Base-by-base conservation (phyloP, 768 basidiomycete genomes). In the Butyriboletus loyo region DNA sequence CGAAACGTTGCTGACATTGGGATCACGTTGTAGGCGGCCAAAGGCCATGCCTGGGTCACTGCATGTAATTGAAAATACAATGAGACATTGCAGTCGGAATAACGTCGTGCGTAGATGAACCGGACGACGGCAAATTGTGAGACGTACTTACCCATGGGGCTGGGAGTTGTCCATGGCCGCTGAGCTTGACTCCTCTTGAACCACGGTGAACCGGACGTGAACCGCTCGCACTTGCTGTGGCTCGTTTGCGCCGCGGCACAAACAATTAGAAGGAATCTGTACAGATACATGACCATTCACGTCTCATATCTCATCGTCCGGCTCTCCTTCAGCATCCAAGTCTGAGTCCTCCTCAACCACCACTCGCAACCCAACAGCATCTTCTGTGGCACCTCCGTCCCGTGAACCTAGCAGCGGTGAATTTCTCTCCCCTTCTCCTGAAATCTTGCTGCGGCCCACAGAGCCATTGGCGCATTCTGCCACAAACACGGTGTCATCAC, bases 41-140 rank as follows among this genome's bases (percentile, higher is more conserved):
- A 84, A 85, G 63, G 82, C 75, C 80, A 85, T 84, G 57, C 70
- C 72, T 55, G 76, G 70, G 66, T 84, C 83, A 70, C 82, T 84
- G 66, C 35, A 67, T 54, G 61, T 64, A 67, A 37, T 30, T 28
- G 37, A 56, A 49, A 53, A 55, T 50, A 38, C 21, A 28, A 34
- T 58, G 46, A 56, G 56, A 53, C 53, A 60, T 64, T 30, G 50
- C 13, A 34, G 36, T 48, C 13, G 31, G 46, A 30, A 22, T 30
- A 35, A 22, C 27, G 51, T 50, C 31, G 53, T 30, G 35, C 37
- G 31, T 19, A 22, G 49, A 19, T 34, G 49, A 22, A 21, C 34
- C 32, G 36, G 45, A 38, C 35, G 24, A 19, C 44, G 40, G 35
- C 14, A 21, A 24, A 28, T 47, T 49, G 49, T 58, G 55, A 46